phyloP scores from a whole-genome alignment of 176 grass and related monocot species.

The Avena eriantha region DNA sequence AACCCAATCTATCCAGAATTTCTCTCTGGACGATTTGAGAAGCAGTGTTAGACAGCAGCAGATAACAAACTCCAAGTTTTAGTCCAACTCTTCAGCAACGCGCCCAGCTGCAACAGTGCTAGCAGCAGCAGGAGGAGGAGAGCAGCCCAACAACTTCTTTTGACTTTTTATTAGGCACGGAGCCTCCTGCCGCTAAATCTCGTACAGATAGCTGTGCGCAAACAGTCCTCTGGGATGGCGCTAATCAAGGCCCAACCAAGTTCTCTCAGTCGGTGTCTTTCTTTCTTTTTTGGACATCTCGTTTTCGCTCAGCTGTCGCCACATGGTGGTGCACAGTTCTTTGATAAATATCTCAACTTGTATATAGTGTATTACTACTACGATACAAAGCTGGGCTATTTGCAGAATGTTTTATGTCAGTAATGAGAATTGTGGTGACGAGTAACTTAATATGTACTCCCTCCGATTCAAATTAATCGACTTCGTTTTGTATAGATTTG shows the following conservation, averaged over 20 bases:
- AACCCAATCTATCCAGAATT: too few species aligned
- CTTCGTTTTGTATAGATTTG: too few species aligned
- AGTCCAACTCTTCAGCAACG: neutral
- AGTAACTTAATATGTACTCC: too few species aligned
- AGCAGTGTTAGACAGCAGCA: neutral
- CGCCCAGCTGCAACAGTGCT: neutral
- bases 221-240: constrained; percentile 43
- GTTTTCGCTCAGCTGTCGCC: constrained; percentile 4
- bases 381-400: too few species aligned
- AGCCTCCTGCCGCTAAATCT: constrained; percentile 39
- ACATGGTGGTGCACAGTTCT: neutral
- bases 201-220: neutral
- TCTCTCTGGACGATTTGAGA: too few species aligned
- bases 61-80: neutral
- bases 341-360: constrained; percentile 23
- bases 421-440: too few species aligned
- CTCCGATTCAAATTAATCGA: too few species aligned
- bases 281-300: constrained; percentile 28
- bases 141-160: constrained; percentile 38
- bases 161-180: constrained; percentile 43
- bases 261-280: constrained; percentile 43
- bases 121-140: neutral
- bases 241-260: constrained; percentile 27
- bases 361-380: too few species aligned
- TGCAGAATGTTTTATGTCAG: too few species aligned